Percentiles rank a stretch among this genome's conserved stretches.
These are phyloP conservation scores for Trifolium dubium DNA, from an alignment of 306 rosid genomes.

Conservation along the genomic window DNA sequence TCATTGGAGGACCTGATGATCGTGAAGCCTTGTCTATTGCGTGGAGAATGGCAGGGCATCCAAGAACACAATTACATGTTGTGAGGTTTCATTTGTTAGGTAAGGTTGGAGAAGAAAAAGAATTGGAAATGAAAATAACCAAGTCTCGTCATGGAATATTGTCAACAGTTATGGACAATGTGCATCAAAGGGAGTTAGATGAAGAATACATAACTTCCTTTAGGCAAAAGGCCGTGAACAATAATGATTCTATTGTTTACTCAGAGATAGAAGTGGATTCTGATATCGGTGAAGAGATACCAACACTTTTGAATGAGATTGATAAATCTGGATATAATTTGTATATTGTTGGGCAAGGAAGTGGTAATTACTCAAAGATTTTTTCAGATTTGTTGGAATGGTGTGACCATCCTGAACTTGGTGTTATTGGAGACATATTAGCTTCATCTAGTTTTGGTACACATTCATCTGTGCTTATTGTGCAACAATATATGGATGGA, in stretches of 20 bases:
- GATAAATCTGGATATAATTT: slow-evolving; percentile 46
- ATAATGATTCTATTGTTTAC: slow-evolving; percentile 31
- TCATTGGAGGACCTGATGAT: slow-evolving; percentile 47
- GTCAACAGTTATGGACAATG: neutral
- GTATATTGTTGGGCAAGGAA: slow-evolving; percentile 52
- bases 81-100: neutral
- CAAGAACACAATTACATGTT: slow-evolving; percentile 38
- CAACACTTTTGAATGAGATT: slow-evolving; percentile 33
- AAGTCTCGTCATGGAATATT: neutral
- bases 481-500: slow-evolving; percentile 45
- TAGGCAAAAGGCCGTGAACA: slow-evolving; percentile 27
- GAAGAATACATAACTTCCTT: slow-evolving; percentile 43
- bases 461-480: slow-evolving; percentile 52
- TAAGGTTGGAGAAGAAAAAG: neutral
- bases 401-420: slow-evolving; percentile 58
- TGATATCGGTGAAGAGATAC: slow-evolving; percentile 45
- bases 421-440: slow-evolving; percentile 35
- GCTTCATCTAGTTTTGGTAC: slow-evolving; percentile 46
- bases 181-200: slow-evolving; percentile 41
- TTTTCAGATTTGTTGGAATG: slow-evolving; percentile 39
- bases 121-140: neutral
- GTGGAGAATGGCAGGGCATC: slow-evolving; percentile 21
- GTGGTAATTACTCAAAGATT: slow-evolving; percentile 4
- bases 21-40: slow-evolving; percentile 30
- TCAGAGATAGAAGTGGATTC: slow-evolving; percentile 34